Evolutionary conservation across 179 eudicot genomes (phyloP), one percentile per base, ranked within the genome.

Genomic region (Actinidia polygama): DNA sequence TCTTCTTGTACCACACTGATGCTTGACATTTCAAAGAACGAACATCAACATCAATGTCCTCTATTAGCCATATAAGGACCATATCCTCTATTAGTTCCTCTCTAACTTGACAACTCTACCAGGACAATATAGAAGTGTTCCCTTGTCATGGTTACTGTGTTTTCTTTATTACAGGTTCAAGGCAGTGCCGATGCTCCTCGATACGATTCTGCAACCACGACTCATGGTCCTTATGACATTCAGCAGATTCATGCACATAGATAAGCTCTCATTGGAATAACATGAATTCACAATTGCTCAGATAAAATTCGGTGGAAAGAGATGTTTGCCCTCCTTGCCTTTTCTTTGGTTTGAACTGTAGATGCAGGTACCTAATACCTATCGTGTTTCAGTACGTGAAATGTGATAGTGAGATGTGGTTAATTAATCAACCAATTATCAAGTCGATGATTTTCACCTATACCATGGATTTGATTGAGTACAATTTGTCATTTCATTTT

Each of bases 191-290:
- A 76, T 11, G 75, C 84, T 80, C 55, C 82, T 61, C 87, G 82
- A 10, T 88, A 85, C 84, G 82, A 74, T 64, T 82, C 84, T 86
- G 84, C 82, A 70, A 46, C 83, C 1, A 77, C 72, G 18, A 47
- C 81, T 79, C 87, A 81, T 80, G 86, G 75, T 81, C 84, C 82
- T 44, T 83, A 81, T 73, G 90, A 79, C 75, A 21, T 61, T 59
- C 87, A 86, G 54, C 84, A 73, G 61, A 66, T 75, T 64, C 83
- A 81, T 74, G 71, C 53, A 63, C 83, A 81, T 12, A 51, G 73
- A 82, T 84, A 59, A 68, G 59, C 71, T 23, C 54, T 50, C 30
- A 12, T 30, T n/a, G n/a, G 9, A 6, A 40, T n/a, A 70, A 4
- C 53, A 7, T 16, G 73, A 69, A 40, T 69, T 16, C 26, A 4